phyloP scores from a whole-genome alignment of 2,329 filamentous ascomycete species.

The Podosphaera leucotricha region DNA sequence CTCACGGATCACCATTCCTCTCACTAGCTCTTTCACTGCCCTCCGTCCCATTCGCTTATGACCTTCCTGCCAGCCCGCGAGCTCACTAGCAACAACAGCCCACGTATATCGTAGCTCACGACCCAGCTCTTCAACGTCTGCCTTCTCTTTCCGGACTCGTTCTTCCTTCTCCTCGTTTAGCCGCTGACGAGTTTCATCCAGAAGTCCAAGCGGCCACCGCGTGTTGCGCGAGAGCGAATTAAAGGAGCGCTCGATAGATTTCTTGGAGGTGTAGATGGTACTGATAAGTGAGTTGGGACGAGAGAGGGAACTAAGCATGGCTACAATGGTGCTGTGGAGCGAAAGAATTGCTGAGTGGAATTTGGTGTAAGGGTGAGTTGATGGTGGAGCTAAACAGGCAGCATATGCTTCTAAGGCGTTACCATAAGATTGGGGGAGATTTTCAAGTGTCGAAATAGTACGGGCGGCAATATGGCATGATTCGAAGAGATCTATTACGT shows the following conservation, averaged over 20 bases:
- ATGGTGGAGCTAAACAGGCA: slow-evolving; percentile 36
- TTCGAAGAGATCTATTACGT: slow-evolving; percentile 39
- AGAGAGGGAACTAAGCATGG: slow-evolving; percentile 55
- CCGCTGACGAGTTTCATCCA: slow-evolving; percentile 71
- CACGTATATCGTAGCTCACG: slow-evolving; percentile 78
- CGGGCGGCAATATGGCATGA: slow-evolving; percentile 31
- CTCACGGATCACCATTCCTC: slow-evolving; percentile 58
- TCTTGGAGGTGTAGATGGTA: slow-evolving; percentile 49
- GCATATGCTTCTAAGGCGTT: slow-evolving; percentile 52
- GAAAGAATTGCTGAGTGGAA: slow-evolving; percentile 60
- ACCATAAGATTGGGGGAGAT: slow-evolving; percentile 44
- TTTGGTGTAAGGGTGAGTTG: slow-evolving; percentile 46
- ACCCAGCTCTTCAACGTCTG: slow-evolving; percentile 50
- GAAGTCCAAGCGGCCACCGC: slow-evolving; percentile 55
- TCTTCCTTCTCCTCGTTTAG: slow-evolving; percentile 67
- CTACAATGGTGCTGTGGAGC: slow-evolving; percentile 63
- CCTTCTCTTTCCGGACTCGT: slow-evolving; percentile 44
- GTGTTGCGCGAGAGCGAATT: slow-evolving; percentile 51
- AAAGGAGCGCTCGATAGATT: slow-evolving; percentile 55
- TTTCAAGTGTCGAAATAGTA: slow-evolving; percentile 31
- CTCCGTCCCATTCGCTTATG: slow-evolving; percentile 54
- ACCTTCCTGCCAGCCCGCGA: slow-evolving; percentile 86
- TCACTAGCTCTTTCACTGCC: slow-evolving; percentile 54
- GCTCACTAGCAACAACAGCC: slow-evolving; percentile 71
- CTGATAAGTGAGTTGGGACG: slow-evolving; percentile 58